Evolutionary conservation across 2,329 filamentous ascomycete genomes (phyloP).

Genomic region (Drechmeria coniospora): DNA sequence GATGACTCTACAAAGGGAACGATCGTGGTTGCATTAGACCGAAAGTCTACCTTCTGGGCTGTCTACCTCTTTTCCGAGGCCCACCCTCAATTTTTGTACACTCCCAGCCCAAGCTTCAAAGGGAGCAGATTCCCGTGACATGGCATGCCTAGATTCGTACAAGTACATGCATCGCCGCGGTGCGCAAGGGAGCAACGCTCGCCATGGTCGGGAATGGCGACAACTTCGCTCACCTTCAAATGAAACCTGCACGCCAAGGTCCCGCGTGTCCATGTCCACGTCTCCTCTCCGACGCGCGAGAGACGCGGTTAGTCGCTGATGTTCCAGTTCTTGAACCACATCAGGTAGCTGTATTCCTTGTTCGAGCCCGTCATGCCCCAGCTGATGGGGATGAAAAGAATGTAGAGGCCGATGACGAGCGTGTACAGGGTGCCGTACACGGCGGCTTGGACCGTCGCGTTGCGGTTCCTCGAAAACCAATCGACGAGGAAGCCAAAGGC

Average conservation of each 20-base stretch:
- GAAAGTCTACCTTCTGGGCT: slow-evolving; percentile 9
- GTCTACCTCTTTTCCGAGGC: slow-evolving; percentile 5
- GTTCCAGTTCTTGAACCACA: slow-evolving; percentile 83
- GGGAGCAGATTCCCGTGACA: slow-evolving; percentile 7
- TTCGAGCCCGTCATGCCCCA: slow-evolving; percentile 88
- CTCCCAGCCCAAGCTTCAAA: slow-evolving; percentile 10
- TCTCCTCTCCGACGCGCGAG: too few species aligned
- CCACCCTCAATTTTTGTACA: slow-evolving; percentile 8
- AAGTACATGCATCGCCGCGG: slow-evolving; percentile 1
- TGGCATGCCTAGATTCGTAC: slow-evolving; percentile 6
- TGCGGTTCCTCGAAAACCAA: slow-evolving; percentile 59
- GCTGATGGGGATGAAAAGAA: slow-evolving; percentile 82
- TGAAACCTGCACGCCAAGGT: too few species aligned
- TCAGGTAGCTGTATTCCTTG: slow-evolving; percentile 76
- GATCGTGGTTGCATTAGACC: slow-evolving; percentile 16
- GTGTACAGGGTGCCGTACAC: slow-evolving; percentile 65
- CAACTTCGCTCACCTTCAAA: too few species aligned
- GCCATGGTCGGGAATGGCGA: too few species aligned
- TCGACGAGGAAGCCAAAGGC: slow-evolving; percentile 77
- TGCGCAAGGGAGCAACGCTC: too few species aligned
- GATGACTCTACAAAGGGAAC: slow-evolving; percentile 8
- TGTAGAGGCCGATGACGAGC: slow-evolving; percentile 64
- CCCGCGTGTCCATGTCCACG: too few species aligned
- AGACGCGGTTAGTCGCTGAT: slow-evolving; percentile 45
- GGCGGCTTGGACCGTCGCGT: slow-evolving; percentile 45